phyloP scores from a whole-genome alignment of 352 stramenopile genomes.

The Peronospora belbahrii region DNA sequence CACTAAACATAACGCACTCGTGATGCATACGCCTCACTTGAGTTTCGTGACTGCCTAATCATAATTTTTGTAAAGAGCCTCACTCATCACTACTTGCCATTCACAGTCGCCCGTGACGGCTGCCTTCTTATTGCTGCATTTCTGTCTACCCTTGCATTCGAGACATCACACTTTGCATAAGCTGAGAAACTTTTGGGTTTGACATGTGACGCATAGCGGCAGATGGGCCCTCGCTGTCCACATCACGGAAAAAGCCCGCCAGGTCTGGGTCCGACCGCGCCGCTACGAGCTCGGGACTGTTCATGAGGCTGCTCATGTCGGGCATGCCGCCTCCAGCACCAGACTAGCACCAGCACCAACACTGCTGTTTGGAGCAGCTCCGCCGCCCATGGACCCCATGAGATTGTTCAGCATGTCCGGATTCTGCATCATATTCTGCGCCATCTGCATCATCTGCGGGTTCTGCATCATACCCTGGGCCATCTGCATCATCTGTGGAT shows the following conservation, averaged over 20 bases:
- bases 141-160: conserved; percentile 40
- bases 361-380: background rate
- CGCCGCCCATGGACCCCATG: conserved; percentile 49
- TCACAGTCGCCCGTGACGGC: conserved; percentile 4
- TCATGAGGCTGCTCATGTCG: conserved; percentile 61
- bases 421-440: conserved; percentile 88
- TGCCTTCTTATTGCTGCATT: conserved; percentile 4
- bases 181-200: conserved; percentile 77
- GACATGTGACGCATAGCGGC: conserved; percentile 84
- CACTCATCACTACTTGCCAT: conserved; percentile 12
- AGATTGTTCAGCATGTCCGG: conserved; percentile 68
- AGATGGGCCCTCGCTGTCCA: conserved; percentile 65
- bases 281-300: conserved; percentile 65
- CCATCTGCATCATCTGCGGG: conserved; percentile 87
- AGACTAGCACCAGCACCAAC: conserved; percentile 16
- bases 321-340: conserved; percentile 44
- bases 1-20: conserved; percentile 31
- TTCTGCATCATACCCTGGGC: conserved; percentile 88
- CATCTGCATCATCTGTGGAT: conserved; percentile 85
- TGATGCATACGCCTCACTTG: conserved; percentile 7
- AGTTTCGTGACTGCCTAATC: conserved; percentile 3
- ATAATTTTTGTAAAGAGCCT: conserved; percentile 7
- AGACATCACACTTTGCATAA: conserved; percentile 68
- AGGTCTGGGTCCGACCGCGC: conserved; percentile 67
- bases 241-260: conserved; percentile 74